Percentiles rank a stretch among this genome's conserved stretches.
Evolutionary conservation across 2,329 filamentous ascomycete species (phyloP).

Genomic region (Penicillium sp.): DNA sequence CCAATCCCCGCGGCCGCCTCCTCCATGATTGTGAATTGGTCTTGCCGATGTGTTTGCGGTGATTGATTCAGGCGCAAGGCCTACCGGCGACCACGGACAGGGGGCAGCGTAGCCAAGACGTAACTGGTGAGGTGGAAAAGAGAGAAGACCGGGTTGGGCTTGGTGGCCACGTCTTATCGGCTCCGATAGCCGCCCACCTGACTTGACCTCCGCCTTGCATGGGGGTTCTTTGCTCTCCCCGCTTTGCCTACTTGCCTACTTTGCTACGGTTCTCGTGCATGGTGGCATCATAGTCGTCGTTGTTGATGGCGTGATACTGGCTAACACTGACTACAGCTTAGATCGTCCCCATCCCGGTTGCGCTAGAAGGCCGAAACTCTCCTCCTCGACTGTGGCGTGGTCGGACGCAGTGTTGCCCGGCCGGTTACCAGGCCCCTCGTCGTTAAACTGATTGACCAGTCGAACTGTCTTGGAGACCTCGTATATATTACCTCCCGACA

Average conservation of each 20-base stretch:
- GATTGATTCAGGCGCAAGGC: constrained; percentile 22
- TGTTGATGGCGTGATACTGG: constrained; percentile 6
- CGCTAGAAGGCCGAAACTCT: constrained; percentile 55
- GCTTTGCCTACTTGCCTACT: constrained; percentile 2
- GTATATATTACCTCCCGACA: constrained; percentile 57
- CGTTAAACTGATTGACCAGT: constrained; percentile 55
- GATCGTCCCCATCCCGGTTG: constrained; percentile 55
- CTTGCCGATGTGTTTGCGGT: constrained; percentile 14
- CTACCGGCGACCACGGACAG: constrained; percentile 31
- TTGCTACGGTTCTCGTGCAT: background rate
- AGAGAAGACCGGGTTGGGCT: constrained; percentile 1
- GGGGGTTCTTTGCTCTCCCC: constrained; percentile 8
- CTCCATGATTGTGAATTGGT: constrained; percentile 24
- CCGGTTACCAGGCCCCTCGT: constrained; percentile 56
- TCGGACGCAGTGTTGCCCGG: constrained; percentile 55
- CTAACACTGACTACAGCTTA: constrained; percentile 22
- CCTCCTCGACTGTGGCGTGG: constrained; percentile 45
- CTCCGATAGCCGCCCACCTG: constrained; percentile 4
- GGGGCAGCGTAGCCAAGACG: constrained; percentile 26
- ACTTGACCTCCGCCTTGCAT: constrained; percentile 15
- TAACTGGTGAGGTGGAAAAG: constrained; percentile 11
- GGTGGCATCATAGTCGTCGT: constrained; percentile 11
- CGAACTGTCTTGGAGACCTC: constrained; percentile 62
- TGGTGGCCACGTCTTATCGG: constrained; percentile 23
- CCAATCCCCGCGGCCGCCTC: constrained; percentile 35